Evolutionary conservation across 1,139 yeast genomes (phyloP).

Genomic region (Geotrichum candidum): DNA sequence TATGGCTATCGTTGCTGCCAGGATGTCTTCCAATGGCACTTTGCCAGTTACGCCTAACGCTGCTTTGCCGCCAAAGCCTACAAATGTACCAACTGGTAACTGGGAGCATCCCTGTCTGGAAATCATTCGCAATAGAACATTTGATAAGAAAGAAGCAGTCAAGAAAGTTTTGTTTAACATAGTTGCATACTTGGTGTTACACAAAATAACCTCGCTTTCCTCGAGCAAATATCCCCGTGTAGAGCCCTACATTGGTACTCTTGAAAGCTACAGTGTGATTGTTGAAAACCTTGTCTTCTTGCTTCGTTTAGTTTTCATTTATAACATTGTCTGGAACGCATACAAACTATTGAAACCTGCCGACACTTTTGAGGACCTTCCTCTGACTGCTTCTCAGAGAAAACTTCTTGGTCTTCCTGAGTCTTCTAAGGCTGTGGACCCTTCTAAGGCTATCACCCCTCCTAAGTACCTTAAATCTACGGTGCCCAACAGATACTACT

Average conservation of each 20-base stretch:
- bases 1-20: not conserved
- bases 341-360: slow-evolving; percentile 35
- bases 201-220: not conserved
- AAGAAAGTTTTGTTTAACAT: slow-evolving; percentile 35
- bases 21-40: slow-evolving; percentile 2
- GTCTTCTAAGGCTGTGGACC: slow-evolving; percentile 20
- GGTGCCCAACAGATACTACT: slow-evolving; percentile 26
- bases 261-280: not conserved
- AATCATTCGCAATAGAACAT: slow-evolving; percentile 23
- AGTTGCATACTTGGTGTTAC: slow-evolving; percentile 19
- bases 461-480: slow-evolving; percentile 30
- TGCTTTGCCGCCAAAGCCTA: slow-evolving; percentile 8
- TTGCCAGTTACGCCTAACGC: slow-evolving; percentile 10
- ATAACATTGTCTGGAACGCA: slow-evolving; percentile 37
- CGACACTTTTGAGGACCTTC: slow-evolving; percentile 39
- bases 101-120: slow-evolving; percentile 28
- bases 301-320: slow-evolving; percentile 28
- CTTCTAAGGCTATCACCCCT: slow-evolving; percentile 24
- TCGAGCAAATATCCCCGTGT: not conserved
- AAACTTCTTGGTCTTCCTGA: slow-evolving; percentile 40
- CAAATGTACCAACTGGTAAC: slow-evolving; percentile 25
- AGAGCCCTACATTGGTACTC: not conserved
- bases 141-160: slow-evolving; percentile 37
- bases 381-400: slow-evolving; percentile 40
- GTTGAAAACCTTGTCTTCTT: not conserved